phyloP scores from a whole-genome alignment of 2,329 filamentous ascomycete genomes.

The Elsinoe necatrix region DNA sequence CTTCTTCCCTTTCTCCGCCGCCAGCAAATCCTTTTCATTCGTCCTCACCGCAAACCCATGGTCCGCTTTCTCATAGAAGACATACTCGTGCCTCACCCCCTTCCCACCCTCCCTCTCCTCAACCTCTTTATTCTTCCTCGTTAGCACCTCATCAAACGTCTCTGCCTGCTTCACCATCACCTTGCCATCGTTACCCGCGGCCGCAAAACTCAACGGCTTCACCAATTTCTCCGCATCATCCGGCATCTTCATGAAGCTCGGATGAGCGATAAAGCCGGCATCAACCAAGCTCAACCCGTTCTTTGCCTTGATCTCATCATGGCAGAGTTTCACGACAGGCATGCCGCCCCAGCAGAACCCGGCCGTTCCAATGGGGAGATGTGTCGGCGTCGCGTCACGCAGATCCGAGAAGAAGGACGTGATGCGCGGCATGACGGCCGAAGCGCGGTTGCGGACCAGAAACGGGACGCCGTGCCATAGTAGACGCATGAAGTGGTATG shows the following conservation, averaged over 20 bases:
- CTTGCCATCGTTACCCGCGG: constrained; percentile 24
- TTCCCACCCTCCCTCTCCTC: constrained; percentile 24
- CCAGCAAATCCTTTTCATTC: constrained; percentile 26
- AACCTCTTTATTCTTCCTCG: constrained; percentile 28
- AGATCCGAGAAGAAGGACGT: constrained; percentile 25
- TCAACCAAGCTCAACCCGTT: constrained; percentile 28
- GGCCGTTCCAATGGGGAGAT: constrained; percentile 28
- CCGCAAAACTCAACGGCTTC: constrained; percentile 29
- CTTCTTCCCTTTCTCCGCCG: constrained; percentile 29
- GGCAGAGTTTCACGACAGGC: constrained; percentile 29
- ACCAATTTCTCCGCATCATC: constrained; percentile 30
- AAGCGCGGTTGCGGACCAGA: constrained; percentile 21
- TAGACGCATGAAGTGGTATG: constrained; percentile 24
- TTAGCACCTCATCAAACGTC: constrained; percentile 28
- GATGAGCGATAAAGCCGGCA: constrained; percentile 31
- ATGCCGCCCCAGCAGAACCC: constrained; percentile 33
- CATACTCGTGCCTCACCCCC: constrained; percentile 32
- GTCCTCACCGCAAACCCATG: constrained; percentile 33
- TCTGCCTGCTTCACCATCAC: constrained; percentile 28
- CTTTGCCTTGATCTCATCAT: constrained; percentile 25
- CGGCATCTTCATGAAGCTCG: constrained; percentile 28
- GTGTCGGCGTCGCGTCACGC: constrained; percentile 23
- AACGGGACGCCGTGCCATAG: constrained; percentile 24
- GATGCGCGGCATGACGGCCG: constrained; percentile 24
- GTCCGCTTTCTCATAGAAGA: constrained; percentile 30